These are phyloP conservation scores for Populus hybrid DNA, from an alignment of 441 rosid species.

Conservation along the genomic window DNA sequence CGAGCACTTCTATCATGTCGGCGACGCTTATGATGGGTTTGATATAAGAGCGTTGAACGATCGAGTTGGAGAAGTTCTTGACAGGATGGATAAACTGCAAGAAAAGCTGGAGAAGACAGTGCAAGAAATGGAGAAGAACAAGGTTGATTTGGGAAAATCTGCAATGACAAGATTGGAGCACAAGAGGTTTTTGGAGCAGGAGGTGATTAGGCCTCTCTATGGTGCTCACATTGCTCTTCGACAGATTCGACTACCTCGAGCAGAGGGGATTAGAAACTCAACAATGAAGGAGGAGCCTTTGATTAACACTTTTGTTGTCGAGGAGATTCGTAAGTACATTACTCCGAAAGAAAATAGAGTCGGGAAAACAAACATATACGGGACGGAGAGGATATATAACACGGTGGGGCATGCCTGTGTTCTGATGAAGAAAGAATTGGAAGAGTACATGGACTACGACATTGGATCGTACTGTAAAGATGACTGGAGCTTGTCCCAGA, in stretches of 20 bases:
- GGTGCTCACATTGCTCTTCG: slow-evolving; percentile 56
- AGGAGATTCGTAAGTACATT: slow-evolving; percentile 74
- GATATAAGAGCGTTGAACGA: slow-evolving; percentile 42
- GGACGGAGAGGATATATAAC: slow-evolving; percentile 58
- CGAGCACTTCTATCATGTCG: slow-evolving; percentile 43
- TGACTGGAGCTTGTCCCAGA: slow-evolving; percentile 82
- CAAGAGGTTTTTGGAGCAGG: slow-evolving; percentile 55
- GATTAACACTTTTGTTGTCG: slow-evolving; percentile 57
- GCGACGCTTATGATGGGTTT: slow-evolving; percentile 42
- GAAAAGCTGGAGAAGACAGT: slow-evolving; percentile 58
- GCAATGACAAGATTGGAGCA: slow-evolving; percentile 43
- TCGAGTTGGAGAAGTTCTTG: slow-evolving; percentile 53
- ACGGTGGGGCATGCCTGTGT: slow-evolving; percentile 83
- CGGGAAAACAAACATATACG: slow-evolving; percentile 64
- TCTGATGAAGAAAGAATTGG: slow-evolving; percentile 57
- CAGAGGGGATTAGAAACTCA: slow-evolving; percentile 38
- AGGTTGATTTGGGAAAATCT: slow-evolving; percentile 29
- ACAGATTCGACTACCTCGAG: slow-evolving; percentile 60
- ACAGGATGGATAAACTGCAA: slow-evolving; percentile 50
- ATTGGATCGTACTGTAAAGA: slow-evolving; percentile 81
- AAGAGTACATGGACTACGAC: slow-evolving; percentile 83
- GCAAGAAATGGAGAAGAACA: slow-evolving; percentile 58
- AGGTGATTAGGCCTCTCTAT: slow-evolving; percentile 70
- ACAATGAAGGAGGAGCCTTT: slow-evolving; percentile 56
- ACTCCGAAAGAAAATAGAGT: slow-evolving; percentile 59